Evolutionary conservation across 2,329 filamentous ascomycete species (phyloP).

Genomic region (Neospermospora avenae): DNA sequence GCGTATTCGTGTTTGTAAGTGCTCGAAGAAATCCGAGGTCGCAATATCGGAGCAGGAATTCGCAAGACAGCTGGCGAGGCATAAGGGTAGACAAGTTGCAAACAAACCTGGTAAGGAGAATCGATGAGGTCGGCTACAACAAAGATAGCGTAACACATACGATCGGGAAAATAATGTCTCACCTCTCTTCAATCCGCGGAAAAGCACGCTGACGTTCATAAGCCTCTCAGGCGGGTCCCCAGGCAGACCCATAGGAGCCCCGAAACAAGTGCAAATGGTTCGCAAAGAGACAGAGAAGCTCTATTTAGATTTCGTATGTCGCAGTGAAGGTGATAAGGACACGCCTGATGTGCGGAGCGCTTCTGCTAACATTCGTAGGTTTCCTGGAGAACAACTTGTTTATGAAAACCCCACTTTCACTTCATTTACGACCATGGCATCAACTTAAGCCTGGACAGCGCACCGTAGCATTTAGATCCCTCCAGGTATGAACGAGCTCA

Average conservation of each 20-base stretch:
- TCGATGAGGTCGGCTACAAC: conserved; percentile 6
- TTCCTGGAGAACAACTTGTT: not conserved
- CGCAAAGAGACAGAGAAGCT: not conserved
- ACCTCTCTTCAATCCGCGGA: not conserved
- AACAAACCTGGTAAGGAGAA: not conserved
- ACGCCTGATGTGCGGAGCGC: not conserved
- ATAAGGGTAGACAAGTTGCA: not conserved
- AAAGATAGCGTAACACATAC: conserved; percentile 13
- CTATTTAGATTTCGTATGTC: not conserved
- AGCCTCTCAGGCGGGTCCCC: not conserved
- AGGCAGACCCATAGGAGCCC: not conserved
- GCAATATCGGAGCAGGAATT: not conserved
- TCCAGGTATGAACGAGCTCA: no score
- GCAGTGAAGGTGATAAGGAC: not conserved
- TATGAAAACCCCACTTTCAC: not conserved
- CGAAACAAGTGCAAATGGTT: not conserved
- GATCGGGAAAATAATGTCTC: not conserved
- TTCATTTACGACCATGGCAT: not conserved
- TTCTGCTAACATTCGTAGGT: not conserved
- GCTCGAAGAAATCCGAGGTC: not conserved
- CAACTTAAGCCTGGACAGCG: not conserved
- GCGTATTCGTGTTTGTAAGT: no score
- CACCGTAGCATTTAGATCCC: not conserved
- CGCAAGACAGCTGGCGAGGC: not conserved
- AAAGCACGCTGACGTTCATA: not conserved